A percentile compares a stretch with the other conserved stretches of the same genome.
These are phyloP conservation scores for Boechera divaricarpa DNA, from an alignment of 345 rosid genomes.

Conservation along the genomic window DNA sequence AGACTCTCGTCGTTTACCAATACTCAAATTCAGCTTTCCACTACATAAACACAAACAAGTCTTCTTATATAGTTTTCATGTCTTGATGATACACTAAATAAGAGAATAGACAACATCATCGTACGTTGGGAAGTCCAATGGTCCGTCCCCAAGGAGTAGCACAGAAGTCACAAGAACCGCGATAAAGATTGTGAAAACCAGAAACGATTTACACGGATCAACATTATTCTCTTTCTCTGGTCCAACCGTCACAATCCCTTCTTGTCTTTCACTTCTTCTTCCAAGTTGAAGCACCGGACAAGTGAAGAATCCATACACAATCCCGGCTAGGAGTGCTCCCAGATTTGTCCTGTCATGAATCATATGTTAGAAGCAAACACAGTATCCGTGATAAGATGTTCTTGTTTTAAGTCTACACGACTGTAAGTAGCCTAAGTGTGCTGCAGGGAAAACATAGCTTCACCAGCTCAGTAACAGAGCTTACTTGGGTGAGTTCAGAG, in stretches of 20 bases:
- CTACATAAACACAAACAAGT: not conserved
- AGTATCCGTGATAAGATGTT: not conserved
- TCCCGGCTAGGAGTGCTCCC: slow-evolving; percentile 72
- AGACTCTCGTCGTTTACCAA: not conserved
- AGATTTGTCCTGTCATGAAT: slow-evolving; percentile 68
- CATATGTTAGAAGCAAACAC: slow-evolving; percentile 11
- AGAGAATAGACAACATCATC: slow-evolving; percentile 52
- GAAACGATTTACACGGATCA: slow-evolving; percentile 68
- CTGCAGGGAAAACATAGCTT: not conserved
- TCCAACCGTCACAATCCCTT: slow-evolving; percentile 53
- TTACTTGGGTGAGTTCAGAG: not conserved
- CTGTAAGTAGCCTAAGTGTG: not conserved
- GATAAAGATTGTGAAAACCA: slow-evolving; percentile 53
- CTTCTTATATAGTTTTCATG: not conserved
- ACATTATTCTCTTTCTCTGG: slow-evolving; percentile 47
- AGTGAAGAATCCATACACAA: slow-evolving; percentile 64
- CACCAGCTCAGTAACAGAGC: not conserved
- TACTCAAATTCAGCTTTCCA: slow-evolving; percentile 11
- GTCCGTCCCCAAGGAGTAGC: slow-evolving; percentile 62
- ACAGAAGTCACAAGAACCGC: slow-evolving; percentile 53
- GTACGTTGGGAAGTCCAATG: slow-evolving; percentile 48
- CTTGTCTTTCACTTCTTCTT: slow-evolving; percentile 58
- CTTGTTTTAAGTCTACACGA: not conserved
- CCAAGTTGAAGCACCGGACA: slow-evolving; percentile 68
- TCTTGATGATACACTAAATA: slow-evolving; percentile 45